Conservation (phyloP, 2,329 filamentous ascomycete species). For the Metarhizium album region DNA sequence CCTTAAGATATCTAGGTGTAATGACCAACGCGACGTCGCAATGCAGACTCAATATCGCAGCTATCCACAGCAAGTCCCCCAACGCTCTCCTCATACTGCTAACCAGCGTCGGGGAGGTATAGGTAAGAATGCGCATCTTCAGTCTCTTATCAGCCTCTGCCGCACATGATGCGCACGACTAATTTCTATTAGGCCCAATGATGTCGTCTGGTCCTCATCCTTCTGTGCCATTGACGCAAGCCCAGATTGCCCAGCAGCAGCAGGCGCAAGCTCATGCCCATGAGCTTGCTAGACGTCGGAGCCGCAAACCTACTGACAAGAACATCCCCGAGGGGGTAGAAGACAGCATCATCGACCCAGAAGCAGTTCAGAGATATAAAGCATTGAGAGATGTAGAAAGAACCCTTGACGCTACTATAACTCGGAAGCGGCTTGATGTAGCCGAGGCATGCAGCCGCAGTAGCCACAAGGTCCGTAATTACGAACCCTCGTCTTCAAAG, state of each 20-base stretch:
- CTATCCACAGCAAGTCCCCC: slow-evolving; percentile 39
- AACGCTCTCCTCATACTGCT: slow-evolving; percentile 36
- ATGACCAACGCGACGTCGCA: slow-evolving; percentile 11
- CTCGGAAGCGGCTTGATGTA: slow-evolving; percentile 86
- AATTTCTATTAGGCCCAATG: slow-evolving; percentile 36
- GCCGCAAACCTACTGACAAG: slow-evolving; percentile 87
- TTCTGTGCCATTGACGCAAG: slow-evolving; percentile 39
- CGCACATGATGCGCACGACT: slow-evolving; percentile 7
- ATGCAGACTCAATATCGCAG: slow-evolving; percentile 45
- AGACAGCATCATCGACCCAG: slow-evolving; percentile 62
- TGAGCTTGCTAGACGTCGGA: slow-evolving; percentile 66
- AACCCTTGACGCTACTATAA: slow-evolving; percentile 82
- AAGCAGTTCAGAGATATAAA: slow-evolving; percentile 73
- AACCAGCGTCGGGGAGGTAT: slow-evolving; percentile 42
- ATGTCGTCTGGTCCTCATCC: slow-evolving; percentile 44
- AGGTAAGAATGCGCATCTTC: slow-evolving; percentile 26
- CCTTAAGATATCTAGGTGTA: not conserved
- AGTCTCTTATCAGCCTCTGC: too few species aligned
- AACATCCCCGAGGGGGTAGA: slow-evolving; percentile 87
- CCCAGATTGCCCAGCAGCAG: slow-evolving; percentile 42
- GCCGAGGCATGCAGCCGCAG: slow-evolving; percentile 28
- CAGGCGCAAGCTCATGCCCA: slow-evolving; percentile 42
- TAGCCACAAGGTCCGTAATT: slow-evolving; percentile 50
- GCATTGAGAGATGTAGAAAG: slow-evolving; percentile 79
- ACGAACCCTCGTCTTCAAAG: not conserved